These are phyloP conservation scores for Tubosaeta sp. DNA, from an alignment of 768 basidiomycete species.

Conservation along the genomic window DNA sequence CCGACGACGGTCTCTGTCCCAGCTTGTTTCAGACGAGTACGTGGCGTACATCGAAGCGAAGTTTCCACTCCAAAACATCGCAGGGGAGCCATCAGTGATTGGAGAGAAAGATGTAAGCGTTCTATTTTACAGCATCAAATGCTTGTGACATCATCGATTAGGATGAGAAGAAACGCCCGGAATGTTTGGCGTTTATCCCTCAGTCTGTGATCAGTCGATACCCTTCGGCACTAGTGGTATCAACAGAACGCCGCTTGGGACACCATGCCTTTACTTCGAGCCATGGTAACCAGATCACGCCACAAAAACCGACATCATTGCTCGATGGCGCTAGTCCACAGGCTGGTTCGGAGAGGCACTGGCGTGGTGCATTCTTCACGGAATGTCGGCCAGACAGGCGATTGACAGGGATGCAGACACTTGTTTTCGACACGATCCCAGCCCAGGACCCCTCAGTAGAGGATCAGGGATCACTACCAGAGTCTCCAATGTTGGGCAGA, in stretches of 20 bases:
- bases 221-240: constrained; percentile 8
- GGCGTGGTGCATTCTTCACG: constrained; percentile 1
- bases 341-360: background rate
- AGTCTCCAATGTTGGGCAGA: background rate
- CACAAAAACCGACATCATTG: background rate
- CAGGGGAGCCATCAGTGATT: background rate
- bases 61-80: background rate
- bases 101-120: constrained; percentile 8
- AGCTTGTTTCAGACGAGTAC: background rate
- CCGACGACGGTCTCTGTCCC: background rate
- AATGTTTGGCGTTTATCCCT: constrained; percentile 22
- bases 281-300: background rate
- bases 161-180: constrained; percentile 12
- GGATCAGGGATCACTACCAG: background rate
- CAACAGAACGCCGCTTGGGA: background rate
- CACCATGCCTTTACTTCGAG: background rate
- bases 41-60: background rate
- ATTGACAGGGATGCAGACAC: background rate
- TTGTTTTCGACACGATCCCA: background rate
- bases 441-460: background rate
- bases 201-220: constrained; percentile 25
- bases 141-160: background rate
- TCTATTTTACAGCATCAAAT: background rate
- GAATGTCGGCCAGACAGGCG: background rate
- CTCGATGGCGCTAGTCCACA: constrained; percentile 3